Evolutionary conservation across 805 yeast species (phyloP).

Genomic region (Candida insectorum): DNA sequence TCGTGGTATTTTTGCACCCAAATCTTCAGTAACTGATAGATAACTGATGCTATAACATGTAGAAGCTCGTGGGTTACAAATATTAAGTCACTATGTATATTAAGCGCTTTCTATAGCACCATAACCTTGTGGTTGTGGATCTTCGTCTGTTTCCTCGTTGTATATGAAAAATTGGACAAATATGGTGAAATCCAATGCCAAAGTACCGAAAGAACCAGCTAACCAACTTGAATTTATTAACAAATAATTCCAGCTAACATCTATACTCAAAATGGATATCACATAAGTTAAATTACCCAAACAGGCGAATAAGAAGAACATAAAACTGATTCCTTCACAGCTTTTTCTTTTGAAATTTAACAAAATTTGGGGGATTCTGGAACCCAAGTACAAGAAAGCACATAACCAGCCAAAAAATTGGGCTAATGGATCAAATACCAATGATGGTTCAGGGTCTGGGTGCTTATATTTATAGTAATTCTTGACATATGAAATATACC

Average conservation of each 20-base stretch:
- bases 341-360: slow-evolving; percentile 83
- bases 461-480: slow-evolving; percentile 37
- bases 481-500: slow-evolving; percentile 64
- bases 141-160: slow-evolving; percentile 31
- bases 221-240: slow-evolving; percentile 89
- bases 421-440: slow-evolving; percentile 71
- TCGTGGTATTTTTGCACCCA: too few relatives aligned
- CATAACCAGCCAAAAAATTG: slow-evolving; percentile 85
- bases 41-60: too few relatives aligned
- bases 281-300: slow-evolving; percentile 91
- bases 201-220: slow-evolving; percentile 86
- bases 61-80: too few relatives aligned
- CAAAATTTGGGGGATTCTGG: slow-evolving; percentile 88
- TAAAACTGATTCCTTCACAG: slow-evolving; percentile 91
- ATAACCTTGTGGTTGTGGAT: background rate
- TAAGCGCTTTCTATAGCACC: slow-evolving; percentile 4
- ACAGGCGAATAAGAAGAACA: slow-evolving; percentile 93
- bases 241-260: slow-evolving; percentile 65
- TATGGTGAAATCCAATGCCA: slow-evolving; percentile 76
- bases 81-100: too few relatives aligned
- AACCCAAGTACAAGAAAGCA: slow-evolving; percentile 75
- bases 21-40: too few relatives aligned
- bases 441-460: slow-evolving; percentile 33
- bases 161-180: slow-evolving; percentile 84
- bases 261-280: slow-evolving; percentile 74